Evolutionary conservation across 2,329 filamentous ascomycete species (phyloP).

Genomic region (Elsinoe arachidis): DNA sequence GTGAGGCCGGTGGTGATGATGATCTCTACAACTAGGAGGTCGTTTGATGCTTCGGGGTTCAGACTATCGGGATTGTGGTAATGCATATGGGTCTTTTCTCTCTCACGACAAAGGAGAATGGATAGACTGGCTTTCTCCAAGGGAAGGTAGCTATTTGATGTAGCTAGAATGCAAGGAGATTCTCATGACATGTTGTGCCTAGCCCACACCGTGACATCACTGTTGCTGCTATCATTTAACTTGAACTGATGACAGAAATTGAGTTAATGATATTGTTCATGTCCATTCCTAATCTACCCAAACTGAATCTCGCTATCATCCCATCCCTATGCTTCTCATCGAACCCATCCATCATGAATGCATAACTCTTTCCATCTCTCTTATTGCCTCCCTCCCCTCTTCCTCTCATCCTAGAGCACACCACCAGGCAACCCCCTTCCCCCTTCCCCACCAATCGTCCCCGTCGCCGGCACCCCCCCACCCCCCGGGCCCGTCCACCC

Average conservation of each 20-base stretch:
- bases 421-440: conserved; percentile 17
- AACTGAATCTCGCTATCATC: neutral
- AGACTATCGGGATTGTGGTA: neutral
- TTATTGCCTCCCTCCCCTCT: no score
- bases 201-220: neutral
- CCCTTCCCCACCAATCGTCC: conserved; percentile 4
- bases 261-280: no score
- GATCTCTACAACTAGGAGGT: conserved; percentile 81
- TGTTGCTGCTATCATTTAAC: neutral
- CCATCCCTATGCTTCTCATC: neutral
- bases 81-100: neutral
- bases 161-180: conserved; percentile 3
- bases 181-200: neutral
- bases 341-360: no score
- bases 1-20: conserved; percentile 51
- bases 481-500: conserved; percentile 23
- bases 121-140: neutral
- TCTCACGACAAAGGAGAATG: neutral
- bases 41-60: neutral
- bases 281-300: neutral
- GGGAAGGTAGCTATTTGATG: neutral
- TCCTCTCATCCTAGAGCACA: no score
- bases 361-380: no score
- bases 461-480: neutral
- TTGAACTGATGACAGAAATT: no score